A percentile compares a stretch with the other conserved stretches of the same genome.
phyloP scores from a whole-genome alignment of 768 basidiomycete species.

The Amanita phalloides region DNA sequence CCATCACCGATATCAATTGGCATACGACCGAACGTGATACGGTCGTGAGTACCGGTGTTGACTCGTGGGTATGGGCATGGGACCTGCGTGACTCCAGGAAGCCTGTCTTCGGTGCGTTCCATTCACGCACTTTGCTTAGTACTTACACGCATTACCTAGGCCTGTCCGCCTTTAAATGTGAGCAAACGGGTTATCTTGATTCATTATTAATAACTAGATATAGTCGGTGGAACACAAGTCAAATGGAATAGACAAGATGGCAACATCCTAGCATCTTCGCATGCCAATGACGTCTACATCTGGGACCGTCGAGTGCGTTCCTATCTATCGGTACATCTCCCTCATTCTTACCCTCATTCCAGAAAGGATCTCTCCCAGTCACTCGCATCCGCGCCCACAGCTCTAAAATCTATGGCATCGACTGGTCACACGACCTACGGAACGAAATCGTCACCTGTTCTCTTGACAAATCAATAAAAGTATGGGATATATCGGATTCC shows the following conservation, averaged over 20 bases:
- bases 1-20: conserved; percentile 99
- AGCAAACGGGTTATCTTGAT: not conserved
- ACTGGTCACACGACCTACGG: conserved; percentile 75
- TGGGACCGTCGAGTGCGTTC: conserved; percentile 85
- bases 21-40: conserved; percentile 75
- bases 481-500: conserved; percentile 52
- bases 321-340: not conserved
- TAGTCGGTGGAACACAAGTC: conserved; percentile 87
- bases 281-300: conserved; percentile 76
- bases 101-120: conserved; percentile 64
- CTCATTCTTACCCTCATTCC: not conserved
- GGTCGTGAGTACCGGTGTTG: conserved; percentile 86
- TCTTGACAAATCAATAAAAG: conserved; percentile 87
- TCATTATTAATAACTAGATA: not conserved
- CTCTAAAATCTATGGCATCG: conserved; percentile 96
- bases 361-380: conserved; percentile 87
- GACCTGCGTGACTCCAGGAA: conserved; percentile 66
- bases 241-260: conserved; percentile 92
- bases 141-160: conserved; percentile 10
- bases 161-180: conserved; percentile 37
- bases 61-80: conserved; percentile 94
- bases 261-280: conserved; percentile 83
- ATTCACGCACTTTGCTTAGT: conserved; percentile 20
- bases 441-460: conserved; percentile 90
- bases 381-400: conserved; percentile 68